phyloP scores from a whole-genome alignment of 2,329 filamentous ascomycete species.

The Colletotrichum somersetense region DNA sequence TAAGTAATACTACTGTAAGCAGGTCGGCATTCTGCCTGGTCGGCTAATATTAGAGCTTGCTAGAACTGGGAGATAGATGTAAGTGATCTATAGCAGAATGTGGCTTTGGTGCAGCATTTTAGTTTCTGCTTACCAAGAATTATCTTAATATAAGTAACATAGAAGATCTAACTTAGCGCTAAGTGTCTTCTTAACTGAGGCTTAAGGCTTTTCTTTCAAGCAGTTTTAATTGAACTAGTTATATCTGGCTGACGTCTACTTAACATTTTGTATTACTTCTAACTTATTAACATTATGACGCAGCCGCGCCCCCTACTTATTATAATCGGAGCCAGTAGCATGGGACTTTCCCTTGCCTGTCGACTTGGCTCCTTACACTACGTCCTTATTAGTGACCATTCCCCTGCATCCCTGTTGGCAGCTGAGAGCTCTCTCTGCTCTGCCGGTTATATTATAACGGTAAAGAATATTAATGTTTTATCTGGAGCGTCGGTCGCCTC shows the following conservation, averaged over 20 bases:
- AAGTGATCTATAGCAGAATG: neutral
- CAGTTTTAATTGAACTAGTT: too few species aligned
- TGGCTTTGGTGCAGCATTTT: neutral
- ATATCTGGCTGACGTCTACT: too few species aligned
- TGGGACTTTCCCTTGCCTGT: constrained; percentile 22
- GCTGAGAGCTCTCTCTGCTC: constrained; percentile 14
- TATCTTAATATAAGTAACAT: neutral
- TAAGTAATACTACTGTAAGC: neutral
- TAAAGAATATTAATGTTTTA: constrained; percentile 3
- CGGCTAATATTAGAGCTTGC: too few species aligned
- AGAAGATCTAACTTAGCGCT: too few species aligned
- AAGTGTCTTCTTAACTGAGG: too few species aligned
- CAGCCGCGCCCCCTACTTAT: constrained; percentile 7
- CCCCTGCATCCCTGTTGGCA: neutral
- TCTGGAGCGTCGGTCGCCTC: neutral
- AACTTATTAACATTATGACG: neutral
- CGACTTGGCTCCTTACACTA: constrained; percentile 14
- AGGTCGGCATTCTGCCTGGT: too few species aligned
- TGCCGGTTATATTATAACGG: constrained; percentile 6
- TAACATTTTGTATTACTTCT: neutral
- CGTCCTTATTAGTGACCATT: constrained; percentile 19
- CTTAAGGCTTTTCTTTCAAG: too few species aligned
- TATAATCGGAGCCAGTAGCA: constrained; percentile 27
- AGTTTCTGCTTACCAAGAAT: neutral
- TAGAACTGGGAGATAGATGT: too few species aligned